These are phyloP conservation scores for Fistulinella prunicolor DNA, from an alignment of 768 basidiomycete species.

Conservation along the genomic window DNA sequence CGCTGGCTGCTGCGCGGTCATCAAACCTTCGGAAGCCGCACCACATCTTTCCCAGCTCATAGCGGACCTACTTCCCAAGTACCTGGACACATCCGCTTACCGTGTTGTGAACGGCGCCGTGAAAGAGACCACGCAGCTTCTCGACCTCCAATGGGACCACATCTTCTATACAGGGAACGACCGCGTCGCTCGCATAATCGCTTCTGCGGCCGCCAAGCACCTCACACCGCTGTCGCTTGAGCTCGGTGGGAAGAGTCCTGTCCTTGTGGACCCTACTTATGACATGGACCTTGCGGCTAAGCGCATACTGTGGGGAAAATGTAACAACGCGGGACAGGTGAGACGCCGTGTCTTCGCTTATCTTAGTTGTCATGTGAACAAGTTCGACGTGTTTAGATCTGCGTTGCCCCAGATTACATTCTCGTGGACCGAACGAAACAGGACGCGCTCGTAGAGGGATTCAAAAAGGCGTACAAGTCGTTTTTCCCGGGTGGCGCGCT, in stretches of 20 bases:
- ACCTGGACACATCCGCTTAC: constrained; percentile 50
- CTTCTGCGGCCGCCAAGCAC: constrained; percentile 27
- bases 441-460: constrained; percentile 43
- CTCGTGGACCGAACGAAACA: constrained; percentile 42
- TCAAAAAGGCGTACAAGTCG: constrained; percentile 40
- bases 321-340: constrained; percentile 63
- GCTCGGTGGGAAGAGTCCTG: constrained; percentile 43
- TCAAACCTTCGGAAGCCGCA: constrained; percentile 63
- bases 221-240: constrained; percentile 36
- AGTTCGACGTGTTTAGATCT: constrained; percentile 27
- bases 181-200: constrained; percentile 22
- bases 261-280: constrained; percentile 41
- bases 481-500: constrained; percentile 59
- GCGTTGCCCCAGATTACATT: constrained; percentile 45
- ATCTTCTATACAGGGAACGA: constrained; percentile 40
- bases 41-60: constrained; percentile 50
- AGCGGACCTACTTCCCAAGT: constrained; percentile 52
- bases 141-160: constrained; percentile 32
- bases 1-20: constrained; percentile 63
- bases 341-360: neutral
- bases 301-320: constrained; percentile 67
- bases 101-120: constrained; percentile 50
- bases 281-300: constrained; percentile 54
- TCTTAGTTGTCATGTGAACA: neutral
- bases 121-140: constrained; percentile 35